Conservation (phyloP, 1,284 basidiomycete genomes). For the Pseudozyma thailandica region DNA sequence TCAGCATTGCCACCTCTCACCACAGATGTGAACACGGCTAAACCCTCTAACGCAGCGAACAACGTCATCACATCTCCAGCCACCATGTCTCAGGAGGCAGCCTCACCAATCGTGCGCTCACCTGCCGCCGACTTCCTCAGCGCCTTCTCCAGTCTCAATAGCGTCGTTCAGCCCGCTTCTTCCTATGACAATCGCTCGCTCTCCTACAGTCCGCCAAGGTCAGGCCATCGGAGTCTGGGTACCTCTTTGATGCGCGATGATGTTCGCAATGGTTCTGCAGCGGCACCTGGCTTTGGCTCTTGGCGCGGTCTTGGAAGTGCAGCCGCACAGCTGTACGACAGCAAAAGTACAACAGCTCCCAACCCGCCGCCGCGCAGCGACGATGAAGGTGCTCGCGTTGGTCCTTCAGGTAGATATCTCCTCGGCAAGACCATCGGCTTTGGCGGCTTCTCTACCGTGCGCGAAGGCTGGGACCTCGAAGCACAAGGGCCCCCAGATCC, state of each 20-base stretch:
- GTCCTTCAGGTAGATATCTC: slow-evolving; percentile 72
- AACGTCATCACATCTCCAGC: slow-evolving; percentile 8
- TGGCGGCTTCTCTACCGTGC: slow-evolving; percentile 87
- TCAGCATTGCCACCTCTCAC: slow-evolving; percentile 11
- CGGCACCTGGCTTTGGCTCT: slow-evolving; percentile 24
- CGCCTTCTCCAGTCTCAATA: slow-evolving; percentile 71
- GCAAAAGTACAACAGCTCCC: slow-evolving; percentile 18
- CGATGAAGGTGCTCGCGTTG: slow-evolving; percentile 55
- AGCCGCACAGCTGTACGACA: slow-evolving; percentile 38
- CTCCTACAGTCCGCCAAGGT: slow-evolving; percentile 43
- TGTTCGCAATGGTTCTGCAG: slow-evolving; percentile 21
- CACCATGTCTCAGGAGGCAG: slow-evolving; percentile 13
- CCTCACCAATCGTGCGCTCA: slow-evolving; percentile 28
- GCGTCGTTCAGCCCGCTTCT: slow-evolving; percentile 29
- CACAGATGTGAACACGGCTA: slow-evolving; percentile 10
- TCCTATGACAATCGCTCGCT: slow-evolving; percentile 40
- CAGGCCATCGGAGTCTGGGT: slow-evolving; percentile 32
- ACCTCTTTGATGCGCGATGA: slow-evolving; percentile 29
- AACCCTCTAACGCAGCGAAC: slow-evolving; percentile 6
- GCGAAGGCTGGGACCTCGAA: slow-evolving; percentile 71
- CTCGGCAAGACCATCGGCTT: slow-evolving; percentile 82
- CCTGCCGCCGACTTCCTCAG: slow-evolving; percentile 83
- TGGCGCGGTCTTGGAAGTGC: slow-evolving; percentile 44
- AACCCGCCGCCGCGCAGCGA: slow-evolving; percentile 35
- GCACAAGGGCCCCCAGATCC: slow-evolving; percentile 26